A percentile compares a stretch with the other conserved stretches of the same genome.
phyloP scores from a whole-genome alignment of 148 eudicot genomes.

The Pouteria glomerata region DNA sequence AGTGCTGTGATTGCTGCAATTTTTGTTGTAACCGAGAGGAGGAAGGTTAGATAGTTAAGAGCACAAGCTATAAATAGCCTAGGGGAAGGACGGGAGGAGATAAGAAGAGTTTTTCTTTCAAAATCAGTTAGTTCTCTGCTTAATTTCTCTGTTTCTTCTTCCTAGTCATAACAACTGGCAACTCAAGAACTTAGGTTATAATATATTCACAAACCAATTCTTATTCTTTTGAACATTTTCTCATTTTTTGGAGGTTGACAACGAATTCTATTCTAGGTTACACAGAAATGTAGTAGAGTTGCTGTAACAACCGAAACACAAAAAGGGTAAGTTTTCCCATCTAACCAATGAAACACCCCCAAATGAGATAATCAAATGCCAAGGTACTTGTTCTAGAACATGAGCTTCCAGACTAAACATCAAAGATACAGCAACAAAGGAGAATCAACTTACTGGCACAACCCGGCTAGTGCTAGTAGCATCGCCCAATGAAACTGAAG shows the following conservation, averaged over 20 bases:
- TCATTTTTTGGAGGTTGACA: background rate
- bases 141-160: too few relatives aligned
- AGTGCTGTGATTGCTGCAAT: too few relatives aligned
- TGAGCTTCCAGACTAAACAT: background rate
- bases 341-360: constrained; percentile 7
- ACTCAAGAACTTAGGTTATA: background rate
- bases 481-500: constrained; percentile 81
- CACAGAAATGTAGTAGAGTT: constrained; percentile 9
- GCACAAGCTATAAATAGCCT: too few relatives aligned
- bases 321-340: background rate
- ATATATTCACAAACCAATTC: constrained; percentile 2
- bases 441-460: constrained; percentile 21
- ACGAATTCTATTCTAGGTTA: constrained; percentile 18
- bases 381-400: background rate
- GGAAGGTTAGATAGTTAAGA: too few relatives aligned
- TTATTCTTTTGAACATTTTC: background rate
- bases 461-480: constrained; percentile 49
- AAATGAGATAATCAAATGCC: background rate
- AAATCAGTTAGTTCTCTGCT: too few relatives aligned
- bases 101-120: too few relatives aligned
- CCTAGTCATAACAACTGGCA: too few relatives aligned
- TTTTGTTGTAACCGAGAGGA: too few relatives aligned
- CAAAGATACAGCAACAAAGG: background rate
- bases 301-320: background rate
- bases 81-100: too few relatives aligned